A percentile compares a stretch with the other conserved stretches of the same genome.
phyloP scores from a whole-genome alignment of 805 yeast genomes.

The Millerago galiae region DNA sequence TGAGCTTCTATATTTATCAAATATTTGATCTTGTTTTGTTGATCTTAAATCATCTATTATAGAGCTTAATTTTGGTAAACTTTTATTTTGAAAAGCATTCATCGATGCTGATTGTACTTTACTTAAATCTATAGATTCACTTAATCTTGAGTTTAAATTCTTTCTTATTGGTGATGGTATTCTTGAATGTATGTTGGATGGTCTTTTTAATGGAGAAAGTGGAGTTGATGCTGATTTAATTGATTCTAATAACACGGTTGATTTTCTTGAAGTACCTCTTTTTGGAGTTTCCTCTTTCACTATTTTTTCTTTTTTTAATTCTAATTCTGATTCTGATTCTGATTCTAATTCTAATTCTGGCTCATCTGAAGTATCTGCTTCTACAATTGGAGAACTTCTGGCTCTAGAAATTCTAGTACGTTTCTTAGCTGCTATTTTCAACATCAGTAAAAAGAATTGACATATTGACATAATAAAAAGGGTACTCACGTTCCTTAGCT shows the following conservation, averaged over 20 bases:
- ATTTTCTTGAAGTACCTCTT: slow-evolving; percentile 1
- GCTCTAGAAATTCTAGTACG: slow-evolving; percentile 2
- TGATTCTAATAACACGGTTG: slow-evolving; percentile 3
- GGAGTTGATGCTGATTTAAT: slow-evolving; percentile 3
- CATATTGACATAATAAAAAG: neutral
- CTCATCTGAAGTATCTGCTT: too few species aligned
- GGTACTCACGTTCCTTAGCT: neutral
- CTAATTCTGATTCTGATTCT: neutral
- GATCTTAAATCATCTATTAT: slow-evolving; percentile 23
- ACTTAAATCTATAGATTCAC: slow-evolving; percentile 7
- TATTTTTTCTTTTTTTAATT: slow-evolving; percentile 1
- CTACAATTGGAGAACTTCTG: neutral
- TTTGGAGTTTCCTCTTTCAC: neutral
- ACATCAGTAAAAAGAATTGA: neutral
- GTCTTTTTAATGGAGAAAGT: slow-evolving; percentile 4
- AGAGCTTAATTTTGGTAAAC: slow-evolving; percentile 14
- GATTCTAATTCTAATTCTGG: neutral
- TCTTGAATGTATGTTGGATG: slow-evolving; percentile 8
- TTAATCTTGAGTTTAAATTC: neutral
- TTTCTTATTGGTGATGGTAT: slow-evolving; percentile 20
- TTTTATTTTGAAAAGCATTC: slow-evolving; percentile 16
- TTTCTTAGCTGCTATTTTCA: neutral
- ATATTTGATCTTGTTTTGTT: slow-evolving; percentile 17
- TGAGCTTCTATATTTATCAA: slow-evolving; percentile 16
- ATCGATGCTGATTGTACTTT: slow-evolving; percentile 10